Evolutionary conservation across 225 moss, liverwort and hornwort species (phyloP).

Genomic region (Pseudoscleropodium purum): DNA sequence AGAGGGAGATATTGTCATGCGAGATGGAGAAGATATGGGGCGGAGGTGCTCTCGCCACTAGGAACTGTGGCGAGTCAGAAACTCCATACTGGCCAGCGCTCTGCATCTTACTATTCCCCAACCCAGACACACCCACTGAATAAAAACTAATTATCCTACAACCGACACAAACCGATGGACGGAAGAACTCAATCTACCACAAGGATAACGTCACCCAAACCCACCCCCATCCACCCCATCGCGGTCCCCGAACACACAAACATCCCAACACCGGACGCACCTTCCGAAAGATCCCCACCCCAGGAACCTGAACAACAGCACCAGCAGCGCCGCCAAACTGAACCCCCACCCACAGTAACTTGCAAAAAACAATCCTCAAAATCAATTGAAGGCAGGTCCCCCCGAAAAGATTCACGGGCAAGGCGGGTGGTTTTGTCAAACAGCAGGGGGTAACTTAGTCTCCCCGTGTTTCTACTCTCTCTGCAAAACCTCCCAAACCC

Average conservation of each 20-base stretch:
- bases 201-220: background rate
- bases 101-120: slow-evolving; percentile 41
- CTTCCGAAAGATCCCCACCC: background rate
- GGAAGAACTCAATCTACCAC: slow-evolving; percentile 11
- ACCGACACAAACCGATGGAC: background rate
- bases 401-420: slow-evolving; percentile 26
- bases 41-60: slow-evolving; percentile 32
- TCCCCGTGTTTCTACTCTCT: slow-evolving; percentile 3
- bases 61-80: slow-evolving; percentile 47
- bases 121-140: background rate
- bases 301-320: background rate
- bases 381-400: background rate
- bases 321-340: slow-evolving; percentile 3
- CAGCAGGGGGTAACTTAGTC: background rate
- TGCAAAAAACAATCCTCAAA: slow-evolving; percentile 6
- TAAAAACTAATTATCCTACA: slow-evolving; percentile 14
- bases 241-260: background rate
- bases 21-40: slow-evolving; percentile 39
- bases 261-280: background rate
- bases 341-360: slow-evolving; percentile 1
- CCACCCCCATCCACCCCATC: slow-evolving; percentile 4
- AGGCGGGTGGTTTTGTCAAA: slow-evolving; percentile 3
- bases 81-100: slow-evolving; percentile 58
- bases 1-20: slow-evolving; percentile 37
- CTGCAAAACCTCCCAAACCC: slow-evolving; percentile 23